Percentiles rank a stretch among this genome's conserved stretches.
These are phyloP conservation scores for Penicillium pulvis DNA, from an alignment of 495 filamentous ascomycete genomes.

Conservation along the genomic window DNA sequence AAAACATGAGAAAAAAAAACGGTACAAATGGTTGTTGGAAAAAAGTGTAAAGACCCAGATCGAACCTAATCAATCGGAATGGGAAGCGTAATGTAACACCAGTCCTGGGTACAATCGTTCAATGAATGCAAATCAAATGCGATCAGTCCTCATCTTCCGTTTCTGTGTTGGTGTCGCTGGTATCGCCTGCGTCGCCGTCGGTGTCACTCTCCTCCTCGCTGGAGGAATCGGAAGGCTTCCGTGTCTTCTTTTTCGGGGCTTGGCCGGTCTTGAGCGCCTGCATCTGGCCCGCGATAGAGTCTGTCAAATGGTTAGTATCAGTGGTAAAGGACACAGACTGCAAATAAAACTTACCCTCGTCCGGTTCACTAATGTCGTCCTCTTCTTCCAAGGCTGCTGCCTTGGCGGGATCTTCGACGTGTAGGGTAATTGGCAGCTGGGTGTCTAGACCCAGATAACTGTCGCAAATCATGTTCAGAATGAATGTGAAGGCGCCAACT, in stretches of 20 bases:
- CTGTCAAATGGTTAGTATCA: conserved; percentile 51
- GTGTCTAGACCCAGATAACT: conserved; percentile 92
- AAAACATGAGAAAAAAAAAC: neutral
- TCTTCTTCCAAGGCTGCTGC: conserved; percentile 71
- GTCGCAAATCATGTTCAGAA: conserved; percentile 89
- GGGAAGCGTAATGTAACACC: conserved; percentile 19
- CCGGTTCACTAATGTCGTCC: conserved; percentile 96
- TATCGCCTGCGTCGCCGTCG: conserved; percentile 76
- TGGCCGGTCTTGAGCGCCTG: conserved; percentile 76
- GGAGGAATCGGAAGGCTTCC: conserved; percentile 58
- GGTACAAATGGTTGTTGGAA: neutral
- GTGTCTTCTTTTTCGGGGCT: conserved; percentile 59
- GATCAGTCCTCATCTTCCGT: conserved; percentile 64
- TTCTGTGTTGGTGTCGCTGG: conserved; percentile 79
- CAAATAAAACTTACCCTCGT: conserved; percentile 73
- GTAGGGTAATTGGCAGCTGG: conserved; percentile 81
- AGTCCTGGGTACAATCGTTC: conserved; percentile 27
- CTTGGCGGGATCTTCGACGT: conserved; percentile 88
- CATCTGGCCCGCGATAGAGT: conserved; percentile 96
- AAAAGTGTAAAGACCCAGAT: conserved; percentile 2
- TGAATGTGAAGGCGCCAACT: conserved; percentile 87
- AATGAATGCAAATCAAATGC: conserved; percentile 27
- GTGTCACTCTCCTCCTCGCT: conserved; percentile 90
- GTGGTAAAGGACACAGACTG: neutral
- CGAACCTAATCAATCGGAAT: conserved; percentile 12